These are phyloP conservation scores for Apiospora kogelbergensis DNA, from an alignment of 2,329 filamentous ascomycete species.

Conservation along the genomic window DNA sequence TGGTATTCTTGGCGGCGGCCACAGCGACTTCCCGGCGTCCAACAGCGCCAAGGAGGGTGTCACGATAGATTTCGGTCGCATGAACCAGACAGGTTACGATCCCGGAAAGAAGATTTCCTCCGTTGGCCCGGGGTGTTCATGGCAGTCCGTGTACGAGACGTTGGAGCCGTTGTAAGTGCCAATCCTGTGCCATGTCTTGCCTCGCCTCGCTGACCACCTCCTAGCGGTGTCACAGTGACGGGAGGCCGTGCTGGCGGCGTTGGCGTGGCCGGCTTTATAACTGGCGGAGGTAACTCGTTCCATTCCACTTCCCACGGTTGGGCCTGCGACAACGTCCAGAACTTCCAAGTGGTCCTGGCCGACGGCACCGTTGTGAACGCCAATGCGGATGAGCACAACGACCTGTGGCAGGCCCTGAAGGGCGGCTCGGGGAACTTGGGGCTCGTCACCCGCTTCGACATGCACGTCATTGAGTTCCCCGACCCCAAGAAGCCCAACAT, in stretches of 20 bases:
- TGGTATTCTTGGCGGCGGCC: not conserved
- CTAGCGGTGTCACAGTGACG: conserved; percentile 16
- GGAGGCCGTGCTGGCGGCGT: conserved; percentile 25
- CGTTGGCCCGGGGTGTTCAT: conserved; percentile 28
- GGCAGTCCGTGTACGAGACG: conserved; percentile 23
- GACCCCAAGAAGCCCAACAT: conserved; percentile 8
- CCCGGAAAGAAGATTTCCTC: conserved; percentile 26
- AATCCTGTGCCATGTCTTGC: too few species aligned
- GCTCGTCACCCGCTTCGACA: conserved; percentile 32
- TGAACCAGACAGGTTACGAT: conserved; percentile 28
- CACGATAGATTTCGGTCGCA: conserved; percentile 23
- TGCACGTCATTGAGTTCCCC: conserved; percentile 18
- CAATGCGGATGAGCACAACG: conserved; percentile 32
- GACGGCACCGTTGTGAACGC: conserved; percentile 40
- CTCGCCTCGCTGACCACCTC: not conserved
- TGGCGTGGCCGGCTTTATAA: conserved; percentile 26
- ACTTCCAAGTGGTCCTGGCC: conserved; percentile 43
- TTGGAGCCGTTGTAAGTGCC: conserved; percentile 10
- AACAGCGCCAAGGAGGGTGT: conserved; percentile 13
- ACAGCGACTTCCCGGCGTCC: not conserved
- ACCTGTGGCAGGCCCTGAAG: conserved; percentile 44
- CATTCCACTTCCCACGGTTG: conserved; percentile 36
- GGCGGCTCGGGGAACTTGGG: conserved; percentile 47
- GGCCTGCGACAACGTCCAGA: conserved; percentile 43
- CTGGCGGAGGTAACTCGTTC: conserved; percentile 26